These are phyloP conservation scores for Eucalyptus tenuipes DNA, from an alignment of 345 rosid genomes.

Conservation along the genomic window DNA sequence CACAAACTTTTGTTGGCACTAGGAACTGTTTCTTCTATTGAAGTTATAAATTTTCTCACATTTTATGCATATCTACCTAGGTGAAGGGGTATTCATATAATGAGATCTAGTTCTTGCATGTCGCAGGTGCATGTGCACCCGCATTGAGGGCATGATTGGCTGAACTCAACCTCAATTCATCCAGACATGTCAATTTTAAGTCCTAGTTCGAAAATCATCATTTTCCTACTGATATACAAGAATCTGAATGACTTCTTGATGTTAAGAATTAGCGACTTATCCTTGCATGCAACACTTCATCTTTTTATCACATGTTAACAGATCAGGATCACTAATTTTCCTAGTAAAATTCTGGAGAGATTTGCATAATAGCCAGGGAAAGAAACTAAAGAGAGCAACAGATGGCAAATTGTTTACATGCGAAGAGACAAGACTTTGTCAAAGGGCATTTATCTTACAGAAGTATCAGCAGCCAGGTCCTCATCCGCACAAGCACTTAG, in stretches of 20 bases:
- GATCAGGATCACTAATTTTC: background rate
- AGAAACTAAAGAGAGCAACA: background rate
- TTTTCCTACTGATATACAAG: background rate
- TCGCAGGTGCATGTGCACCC: background rate
- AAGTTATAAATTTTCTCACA: background rate
- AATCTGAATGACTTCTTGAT: background rate
- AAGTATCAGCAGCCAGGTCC: constrained; percentile 28
- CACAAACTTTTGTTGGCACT: background rate
- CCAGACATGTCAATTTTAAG: background rate
- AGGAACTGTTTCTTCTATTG: background rate
- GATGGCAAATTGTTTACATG: background rate
- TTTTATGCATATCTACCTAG: background rate
- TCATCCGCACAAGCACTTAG: constrained; percentile 40
- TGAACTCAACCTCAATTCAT: background rate
- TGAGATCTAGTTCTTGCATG: background rate
- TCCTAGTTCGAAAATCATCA: background rate
- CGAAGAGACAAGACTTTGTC: background rate
- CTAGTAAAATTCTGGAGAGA: background rate
- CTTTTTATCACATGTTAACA: background rate
- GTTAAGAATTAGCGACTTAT: background rate
- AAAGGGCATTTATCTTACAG: constrained; percentile 10
- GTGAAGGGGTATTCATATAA: background rate
- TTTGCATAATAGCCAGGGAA: background rate
- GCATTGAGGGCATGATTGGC: background rate
- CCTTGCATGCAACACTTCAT: background rate